Conservation (phyloP, 768 basidiomycete genomes). For the Chiua virens region DNA sequence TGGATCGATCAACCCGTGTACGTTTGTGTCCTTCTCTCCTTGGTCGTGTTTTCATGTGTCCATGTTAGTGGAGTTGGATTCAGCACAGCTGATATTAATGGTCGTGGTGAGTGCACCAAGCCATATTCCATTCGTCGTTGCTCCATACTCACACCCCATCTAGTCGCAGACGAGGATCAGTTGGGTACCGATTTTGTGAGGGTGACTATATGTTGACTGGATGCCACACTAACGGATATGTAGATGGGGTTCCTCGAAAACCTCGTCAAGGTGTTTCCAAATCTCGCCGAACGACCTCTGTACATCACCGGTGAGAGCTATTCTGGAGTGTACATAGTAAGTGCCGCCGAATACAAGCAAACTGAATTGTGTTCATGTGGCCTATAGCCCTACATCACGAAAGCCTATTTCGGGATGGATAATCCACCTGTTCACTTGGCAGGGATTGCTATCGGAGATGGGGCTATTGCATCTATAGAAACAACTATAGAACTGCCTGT, state of each 20-base stretch:
- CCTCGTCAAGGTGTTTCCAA: constrained; percentile 72
- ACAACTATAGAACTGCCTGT: constrained; percentile 55
- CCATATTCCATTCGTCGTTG: too few species aligned
- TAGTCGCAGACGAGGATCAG: not conserved
- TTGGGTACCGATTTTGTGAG: not conserved
- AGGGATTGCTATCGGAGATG: constrained; percentile 71
- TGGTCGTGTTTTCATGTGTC: too few species aligned
- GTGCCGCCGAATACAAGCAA: constrained; percentile 13
- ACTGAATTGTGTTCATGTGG: not conserved
- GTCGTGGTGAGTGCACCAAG: not conserved
- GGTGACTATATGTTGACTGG: not conserved
- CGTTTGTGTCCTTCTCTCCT: constrained; percentile 3
- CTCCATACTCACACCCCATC: not conserved
- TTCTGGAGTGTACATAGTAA: constrained; percentile 65
- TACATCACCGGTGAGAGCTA: constrained; percentile 76
- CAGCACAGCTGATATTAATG: not conserved
- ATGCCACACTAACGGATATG: not conserved
- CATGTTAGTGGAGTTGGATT: not conserved
- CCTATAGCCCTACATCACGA: constrained; percentile 72
- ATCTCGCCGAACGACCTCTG: constrained; percentile 61
- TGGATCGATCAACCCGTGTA: constrained; percentile 74
- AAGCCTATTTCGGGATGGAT: constrained; percentile 59
- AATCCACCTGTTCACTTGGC: constrained; percentile 68
- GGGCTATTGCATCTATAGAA: constrained; percentile 48
- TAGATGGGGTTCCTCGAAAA: constrained; percentile 73